A percentile compares a stretch with the other conserved stretches of the same genome.
These are phyloP conservation scores for Fusarium chlamydosporum DNA, from an alignment of 2,329 filamentous ascomycete species.

Conservation along the genomic window DNA sequence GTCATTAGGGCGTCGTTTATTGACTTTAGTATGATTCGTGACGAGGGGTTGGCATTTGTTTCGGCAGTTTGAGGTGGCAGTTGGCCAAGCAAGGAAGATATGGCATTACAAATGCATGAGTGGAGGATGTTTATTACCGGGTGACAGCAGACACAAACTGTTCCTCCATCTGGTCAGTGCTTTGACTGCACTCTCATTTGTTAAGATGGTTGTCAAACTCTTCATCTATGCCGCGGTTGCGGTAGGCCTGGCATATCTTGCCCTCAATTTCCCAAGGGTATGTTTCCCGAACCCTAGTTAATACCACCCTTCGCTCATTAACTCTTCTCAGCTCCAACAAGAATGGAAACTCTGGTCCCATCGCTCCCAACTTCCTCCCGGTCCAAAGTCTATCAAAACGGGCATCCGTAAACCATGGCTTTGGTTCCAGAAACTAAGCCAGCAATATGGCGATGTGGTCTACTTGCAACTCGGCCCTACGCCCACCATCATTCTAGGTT, in stretches of 20 bases:
- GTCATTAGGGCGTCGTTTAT: slow-evolving; percentile 23
- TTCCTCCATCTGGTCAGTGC: neutral
- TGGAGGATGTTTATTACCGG: slow-evolving; percentile 10
- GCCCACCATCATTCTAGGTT: slow-evolving; percentile 60
- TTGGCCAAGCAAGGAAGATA: slow-evolving; percentile 10
- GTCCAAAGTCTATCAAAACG: slow-evolving; percentile 55
- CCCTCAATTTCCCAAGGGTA: slow-evolving; percentile 40
- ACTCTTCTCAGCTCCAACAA: slow-evolving; percentile 53
- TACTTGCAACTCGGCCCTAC: slow-evolving; percentile 60
- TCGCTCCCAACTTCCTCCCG: slow-evolving; percentile 57
- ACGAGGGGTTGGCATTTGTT: slow-evolving; percentile 36
- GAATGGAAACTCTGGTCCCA: slow-evolving; percentile 58
- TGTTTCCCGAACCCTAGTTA: neutral
- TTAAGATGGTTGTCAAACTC: slow-evolving; percentile 22
- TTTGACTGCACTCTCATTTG: neutral
- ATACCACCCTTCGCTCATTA: neutral
- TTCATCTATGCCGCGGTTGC: slow-evolving; percentile 11
- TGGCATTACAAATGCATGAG: neutral
- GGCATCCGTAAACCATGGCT: slow-evolving; percentile 60
- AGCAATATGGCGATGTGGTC: slow-evolving; percentile 59
- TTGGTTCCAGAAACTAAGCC: slow-evolving; percentile 58
- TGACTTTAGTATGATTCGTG: slow-evolving; percentile 5
- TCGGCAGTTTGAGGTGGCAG: slow-evolving; percentile 43
- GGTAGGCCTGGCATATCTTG: slow-evolving; percentile 31
- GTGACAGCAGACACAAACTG: neutral